Base-by-base conservation (phyloP, 768 basidiomycete genomes). In the Termitomyces sp. region DNA sequence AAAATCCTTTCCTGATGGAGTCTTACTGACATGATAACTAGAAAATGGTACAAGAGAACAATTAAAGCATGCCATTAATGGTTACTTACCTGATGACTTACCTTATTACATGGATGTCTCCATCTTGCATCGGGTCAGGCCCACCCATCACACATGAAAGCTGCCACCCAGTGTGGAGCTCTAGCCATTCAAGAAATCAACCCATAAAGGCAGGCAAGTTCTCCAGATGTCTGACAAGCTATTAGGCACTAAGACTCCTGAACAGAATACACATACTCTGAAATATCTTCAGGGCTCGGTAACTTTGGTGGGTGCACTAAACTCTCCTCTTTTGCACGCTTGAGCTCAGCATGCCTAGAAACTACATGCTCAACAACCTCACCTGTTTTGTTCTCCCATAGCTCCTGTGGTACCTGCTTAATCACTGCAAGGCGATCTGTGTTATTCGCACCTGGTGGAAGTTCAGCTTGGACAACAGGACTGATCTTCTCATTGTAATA, bases 81-180 rank as follows among this genome's bases (percentile, higher is more conserved):
- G n/a, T n/a, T n/a, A n/a, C n/a, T n/a, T n/a, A n/a, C n/a, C n/a
- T n/a, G n/a, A n/a, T n/a, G n/a, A n/a, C n/a, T n/a, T n/a, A n/a
- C n/a, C n/a, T n/a, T n/a, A n/a, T n/a, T n/a, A n/a, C n/a, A n/a
- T n/a, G n/a, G n/a, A n/a, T n/a, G 7, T 55, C 43, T 26, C 43
- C 43, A 8, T 37, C 33, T 36, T 33, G 22, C 1, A 8, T n/a
- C 1, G 47, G 55, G 55, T 56, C 55, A 26, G 55, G 47, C 13
- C 55, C 47, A 20, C 55, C 47, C 55, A 56, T 56, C 12, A 56
- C 36, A 22, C 36, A 48, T 2, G 36, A 47, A 44, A 56, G 49
- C 10, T 40, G 36, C 55, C 55, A 56, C 2, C 55, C 27, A 1
- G 55, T 56, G 18, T 30, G 44, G 12, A 46, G 8, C 12, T 56